phyloP scores from a whole-genome alignment of 169 alveolate species.

The Plasmodium gonderi region DNA sequence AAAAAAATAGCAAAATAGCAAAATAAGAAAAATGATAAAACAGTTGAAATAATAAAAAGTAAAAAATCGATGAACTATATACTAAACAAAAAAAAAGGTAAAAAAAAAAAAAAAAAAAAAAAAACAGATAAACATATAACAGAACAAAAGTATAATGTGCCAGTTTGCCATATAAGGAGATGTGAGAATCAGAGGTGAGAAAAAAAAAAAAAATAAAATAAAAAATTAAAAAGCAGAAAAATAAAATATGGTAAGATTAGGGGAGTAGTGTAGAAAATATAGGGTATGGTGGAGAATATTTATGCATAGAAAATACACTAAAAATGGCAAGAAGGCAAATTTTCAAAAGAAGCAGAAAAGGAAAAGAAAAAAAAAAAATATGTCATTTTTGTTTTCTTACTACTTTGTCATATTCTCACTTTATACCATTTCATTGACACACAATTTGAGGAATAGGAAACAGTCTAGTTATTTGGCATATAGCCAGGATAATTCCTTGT shows the following conservation, averaged over 20 bases:
- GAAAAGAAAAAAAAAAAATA: background rate
- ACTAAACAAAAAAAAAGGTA: too few species aligned
- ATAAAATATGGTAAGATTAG: background rate
- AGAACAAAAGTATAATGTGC: too few species aligned
- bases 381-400: slow-evolving; percentile 5
- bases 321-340: background rate
- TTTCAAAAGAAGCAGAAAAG: background rate
- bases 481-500: background rate
- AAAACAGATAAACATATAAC: too few species aligned
- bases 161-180: too few species aligned
- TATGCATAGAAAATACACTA: background rate
- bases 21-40: too few species aligned
- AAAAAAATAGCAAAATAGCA: too few species aligned
- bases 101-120: too few species aligned
- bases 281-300: background rate
- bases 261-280: background rate
- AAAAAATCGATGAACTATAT: too few species aligned
- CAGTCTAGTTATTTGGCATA: background rate
- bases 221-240: background rate
- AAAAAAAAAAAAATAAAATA: background rate
- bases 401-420: background rate
- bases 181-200: background rate
- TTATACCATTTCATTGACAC: background rate
- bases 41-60: too few species aligned
- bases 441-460: background rate